phyloP scores from a whole-genome alignment of 2,329 filamentous ascomycete genomes.

The Cylindrodendrum hubeiense region DNA sequence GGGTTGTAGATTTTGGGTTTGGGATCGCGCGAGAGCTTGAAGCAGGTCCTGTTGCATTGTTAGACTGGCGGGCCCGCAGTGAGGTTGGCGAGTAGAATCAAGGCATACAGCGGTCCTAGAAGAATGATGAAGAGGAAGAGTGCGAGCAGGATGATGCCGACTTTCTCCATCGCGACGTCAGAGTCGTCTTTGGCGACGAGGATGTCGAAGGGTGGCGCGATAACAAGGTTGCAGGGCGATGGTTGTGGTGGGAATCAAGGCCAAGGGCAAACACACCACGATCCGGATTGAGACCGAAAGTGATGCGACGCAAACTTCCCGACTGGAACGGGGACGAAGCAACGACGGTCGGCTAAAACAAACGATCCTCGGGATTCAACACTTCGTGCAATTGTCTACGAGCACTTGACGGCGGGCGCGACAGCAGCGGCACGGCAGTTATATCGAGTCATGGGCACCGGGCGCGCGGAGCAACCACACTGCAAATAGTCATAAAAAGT shows the following conservation, averaged over 20 bases:
- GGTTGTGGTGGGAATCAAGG: neutral
- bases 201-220: conserved; percentile 15
- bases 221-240: neutral
- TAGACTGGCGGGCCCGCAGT: neutral
- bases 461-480: neutral
- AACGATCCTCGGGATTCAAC: neutral
- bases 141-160: conserved; percentile 42
- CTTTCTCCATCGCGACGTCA: conserved; percentile 36
- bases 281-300: neutral
- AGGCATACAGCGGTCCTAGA: conserved; percentile 38
- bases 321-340: neutral
- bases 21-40: conserved; percentile 26
- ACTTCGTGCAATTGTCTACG: neutral
- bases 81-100: neutral
- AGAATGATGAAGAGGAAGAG: conserved; percentile 39
- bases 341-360: neutral
- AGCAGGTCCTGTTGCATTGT: conserved; percentile 33
- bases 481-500: neutral
- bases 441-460: conserved; percentile 15
- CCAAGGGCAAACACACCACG: neutral
- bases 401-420: neutral
- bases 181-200: neutral
- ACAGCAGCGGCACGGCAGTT: conserved; percentile 13
- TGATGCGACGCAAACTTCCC: conserved; percentile 1
- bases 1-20: conserved; percentile 35